Base-by-base conservation (phyloP, 1,139 yeast genomes). In the Lodderomyces pseudojiufengensis region DNA sequence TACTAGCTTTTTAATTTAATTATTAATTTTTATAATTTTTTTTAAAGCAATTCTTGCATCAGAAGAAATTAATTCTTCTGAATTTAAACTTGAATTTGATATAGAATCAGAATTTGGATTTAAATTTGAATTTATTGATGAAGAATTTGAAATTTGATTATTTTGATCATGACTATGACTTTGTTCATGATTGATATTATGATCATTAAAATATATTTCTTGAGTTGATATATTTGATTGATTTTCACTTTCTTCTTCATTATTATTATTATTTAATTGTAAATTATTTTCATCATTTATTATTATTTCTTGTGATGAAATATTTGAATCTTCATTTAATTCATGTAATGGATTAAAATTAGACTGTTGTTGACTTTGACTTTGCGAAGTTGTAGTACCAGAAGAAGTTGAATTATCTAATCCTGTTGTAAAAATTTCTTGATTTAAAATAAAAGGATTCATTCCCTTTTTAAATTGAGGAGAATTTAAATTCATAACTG, bases 11-110 rank as follows among this genome's bases (percentile, higher is more conserved):
- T 6, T 6, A 9, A 6, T 22, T 22, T 22, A 22, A 22, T 9
- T 57, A 48, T 62, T 64, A 13, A 62, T 55, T 38, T 63, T 61
- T 35, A 66, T 65, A 29, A 65, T 61, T 43, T 57, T 65, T 52
- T 65, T 65, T 44, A 66, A 60, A 6, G 72, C 73, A 26, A 59
- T 51, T 36, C 71, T 52, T 24, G 73, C 73, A 51, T 66, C 73
- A 7, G 67, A 65, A 26, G 63, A 55, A 42, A n/a, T n/a, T n/a
- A n/a, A n/a, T n/a, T 65, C 71, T 12, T 58, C 65, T 18, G 39
- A 40, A 10, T 43, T 18, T 18, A 18, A 18, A 18, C 20, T 18
- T 18, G 20, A 18, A 18, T 18, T 7, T 5, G 20, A 18, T 5
- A 5, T 5, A 5, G 20, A 18, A 5, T 7, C 20, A 18, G n/a